Base-by-base conservation (phyloP, 23 red algal species). In the Pyropia yezoensis region DNA sequence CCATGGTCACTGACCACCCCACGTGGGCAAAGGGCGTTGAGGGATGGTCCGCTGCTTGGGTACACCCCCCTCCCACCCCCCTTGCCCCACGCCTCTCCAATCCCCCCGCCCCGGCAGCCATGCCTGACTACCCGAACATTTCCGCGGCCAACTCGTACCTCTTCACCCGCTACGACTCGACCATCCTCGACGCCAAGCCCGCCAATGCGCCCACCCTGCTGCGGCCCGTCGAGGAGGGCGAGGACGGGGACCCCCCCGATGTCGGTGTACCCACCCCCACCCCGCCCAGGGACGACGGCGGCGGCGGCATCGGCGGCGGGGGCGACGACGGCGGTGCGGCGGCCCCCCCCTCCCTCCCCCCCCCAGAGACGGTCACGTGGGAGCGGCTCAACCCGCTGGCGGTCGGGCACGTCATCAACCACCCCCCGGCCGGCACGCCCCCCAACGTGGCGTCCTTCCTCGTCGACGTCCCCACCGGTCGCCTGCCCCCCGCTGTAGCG, bases 351-450 rank as follows among this genome's bases (percentile, higher is more conserved):
- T 13, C 14, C 19, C 5, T 27, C 27, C 12, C 21, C 52, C 13
- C 3, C 49, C 49, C 33, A 19, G 68, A 32, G 27, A 32, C 39
- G 30, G 29, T 59, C 17, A 62, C 65, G 27, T 66, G 33, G 76
- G 61, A 91, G 25, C 18, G 80, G 49, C 53, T 77, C 59, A 79
- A 91, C 73, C 87, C 87, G 16, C 69, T 91, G 39, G 87, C 77
- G 19, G 65, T 67, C 27, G 87, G 73, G 18, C 87, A 91, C 27
- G 59, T 77, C 66, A 61, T 75, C 26, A 91, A 91, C 70, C 87
- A 91, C 59, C 76, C 76, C 23, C 49, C 71, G 28, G 57, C 71
- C 25, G 69, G 69, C 28, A 66, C 57, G 7, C 2, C 50, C 25
- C 33, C 70, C 49, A 82, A 91, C 54, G 53, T 72, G 18, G 32